Evolutionary conservation across 129 eudicot genomes (phyloP).

Genomic region (Lactuca sativa): DNA sequence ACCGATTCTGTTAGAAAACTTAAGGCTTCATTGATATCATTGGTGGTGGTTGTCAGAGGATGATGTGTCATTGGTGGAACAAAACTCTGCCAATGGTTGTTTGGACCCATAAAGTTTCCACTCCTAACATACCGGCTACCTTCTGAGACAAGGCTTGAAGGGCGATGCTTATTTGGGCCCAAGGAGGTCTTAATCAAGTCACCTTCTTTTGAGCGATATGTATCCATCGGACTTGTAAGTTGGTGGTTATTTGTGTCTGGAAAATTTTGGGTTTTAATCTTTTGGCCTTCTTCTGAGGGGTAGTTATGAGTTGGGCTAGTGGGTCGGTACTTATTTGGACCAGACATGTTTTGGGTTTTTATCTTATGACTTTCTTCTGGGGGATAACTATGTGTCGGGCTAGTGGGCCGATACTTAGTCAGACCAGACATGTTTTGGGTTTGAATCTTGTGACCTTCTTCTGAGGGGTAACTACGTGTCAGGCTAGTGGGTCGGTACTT

Average conservation of each 20-base stretch:
- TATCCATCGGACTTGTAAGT: too few relatives aligned
- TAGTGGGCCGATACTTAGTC: not conserved
- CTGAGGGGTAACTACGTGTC: not conserved
- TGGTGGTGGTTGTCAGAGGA: conserved; percentile 15
- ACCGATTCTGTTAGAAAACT: conserved; percentile 10
- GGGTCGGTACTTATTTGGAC: conserved; percentile 6
- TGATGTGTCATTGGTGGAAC: conserved; percentile 21
- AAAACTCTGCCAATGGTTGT: conserved; percentile 11
- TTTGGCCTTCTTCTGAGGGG: conserved; percentile 4
- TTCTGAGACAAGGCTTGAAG: not conserved
- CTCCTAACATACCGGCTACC: not conserved
- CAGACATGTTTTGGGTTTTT: not conserved
- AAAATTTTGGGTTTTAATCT: not conserved
- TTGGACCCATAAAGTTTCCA: conserved; percentile 5
- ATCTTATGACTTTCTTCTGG: not conserved
- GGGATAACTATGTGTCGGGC: not conserved
- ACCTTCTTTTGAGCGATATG: not conserved
- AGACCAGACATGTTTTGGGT: not conserved
- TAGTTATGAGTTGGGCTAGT: conserved; percentile 1
- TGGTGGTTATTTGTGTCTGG: not conserved
- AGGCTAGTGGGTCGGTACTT: not conserved
- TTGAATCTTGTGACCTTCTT: not conserved
- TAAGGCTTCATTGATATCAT: conserved; percentile 24
- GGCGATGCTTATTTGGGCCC: conserved; percentile 11
- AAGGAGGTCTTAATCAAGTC: not conserved